Evolutionary conservation across 2,329 filamentous ascomycete species (phyloP).

Genomic region (Sclerotiophoma versabilis): DNA sequence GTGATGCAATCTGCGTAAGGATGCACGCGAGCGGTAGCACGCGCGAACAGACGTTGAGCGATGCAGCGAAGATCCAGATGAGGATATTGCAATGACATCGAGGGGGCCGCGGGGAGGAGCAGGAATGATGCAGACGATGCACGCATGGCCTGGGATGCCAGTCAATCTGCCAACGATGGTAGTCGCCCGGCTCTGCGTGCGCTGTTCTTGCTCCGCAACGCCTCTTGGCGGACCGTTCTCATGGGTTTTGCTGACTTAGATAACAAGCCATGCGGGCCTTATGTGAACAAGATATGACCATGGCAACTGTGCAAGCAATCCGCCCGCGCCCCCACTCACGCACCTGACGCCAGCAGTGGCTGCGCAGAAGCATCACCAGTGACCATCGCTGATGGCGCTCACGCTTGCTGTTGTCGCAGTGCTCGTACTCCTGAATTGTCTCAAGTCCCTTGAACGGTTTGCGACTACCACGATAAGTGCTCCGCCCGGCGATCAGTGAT

Average conservation of each 20-base stretch:
- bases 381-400: neutral
- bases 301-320: constrained; percentile 20
- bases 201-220: constrained; percentile 34
- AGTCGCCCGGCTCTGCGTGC: constrained; percentile 22
- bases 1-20: constrained; percentile 27
- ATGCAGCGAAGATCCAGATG: constrained; percentile 22
- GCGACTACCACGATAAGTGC: constrained; percentile 13
- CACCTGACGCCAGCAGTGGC: constrained; percentile 8
- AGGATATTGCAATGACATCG: constrained; percentile 37
- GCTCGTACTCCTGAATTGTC: constrained; percentile 21
- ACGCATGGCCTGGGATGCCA: constrained; percentile 22
- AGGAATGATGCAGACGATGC: constrained; percentile 32
- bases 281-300: constrained; percentile 47
- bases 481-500: constrained; percentile 19
- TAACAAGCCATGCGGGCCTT: constrained; percentile 42
- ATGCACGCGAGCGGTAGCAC: constrained; percentile 31
- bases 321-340: constrained; percentile 30
- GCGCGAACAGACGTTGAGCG: constrained; percentile 19
- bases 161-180: constrained; percentile 13
- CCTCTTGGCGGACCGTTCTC: constrained; percentile 41
- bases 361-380: constrained; percentile 3
- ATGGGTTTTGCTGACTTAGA: constrained; percentile 36
- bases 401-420: constrained; percentile 13
- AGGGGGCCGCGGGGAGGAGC: constrained; percentile 26
- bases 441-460: constrained; percentile 15